Conservation (phyloP, 495 filamentous ascomycete genomes). For the Chaetomium cochliodes region DNA sequence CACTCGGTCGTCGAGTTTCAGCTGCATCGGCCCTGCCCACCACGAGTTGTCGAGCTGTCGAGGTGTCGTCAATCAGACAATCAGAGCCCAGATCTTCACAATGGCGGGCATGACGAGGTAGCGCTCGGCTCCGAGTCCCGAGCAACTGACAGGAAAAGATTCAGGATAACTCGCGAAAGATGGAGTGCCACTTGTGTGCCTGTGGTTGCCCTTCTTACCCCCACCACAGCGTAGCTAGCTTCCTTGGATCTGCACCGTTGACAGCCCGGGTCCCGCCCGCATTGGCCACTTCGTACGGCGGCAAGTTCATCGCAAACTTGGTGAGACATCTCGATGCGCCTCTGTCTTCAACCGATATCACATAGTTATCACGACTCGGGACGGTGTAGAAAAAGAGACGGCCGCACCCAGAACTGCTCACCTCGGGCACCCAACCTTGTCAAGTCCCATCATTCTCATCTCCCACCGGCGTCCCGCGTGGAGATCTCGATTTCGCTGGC, state of each 20-base stretch:
- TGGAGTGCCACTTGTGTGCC: background rate
- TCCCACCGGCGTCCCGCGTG: background rate
- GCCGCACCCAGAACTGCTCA: too few species aligned
- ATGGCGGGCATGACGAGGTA: background rate
- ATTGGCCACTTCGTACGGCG: background rate
- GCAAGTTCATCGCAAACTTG: background rate
- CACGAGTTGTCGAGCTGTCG: background rate
- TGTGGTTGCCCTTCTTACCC: background rate
- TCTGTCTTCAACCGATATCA: background rate
- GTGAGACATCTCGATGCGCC: background rate
- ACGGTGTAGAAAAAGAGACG: background rate
- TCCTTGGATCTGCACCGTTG: too few species aligned
- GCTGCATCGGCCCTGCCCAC: background rate
- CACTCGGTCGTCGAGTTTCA: background rate
- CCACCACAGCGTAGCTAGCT: too few species aligned
- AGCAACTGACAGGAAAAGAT: background rate
- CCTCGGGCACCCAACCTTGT: background rate
- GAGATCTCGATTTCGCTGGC: conserved; percentile 8
- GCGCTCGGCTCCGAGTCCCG: background rate
- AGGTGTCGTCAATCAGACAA: background rate
- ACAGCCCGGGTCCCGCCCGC: too few species aligned
- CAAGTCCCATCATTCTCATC: background rate
- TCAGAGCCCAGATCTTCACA: background rate
- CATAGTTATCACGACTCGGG: background rate
- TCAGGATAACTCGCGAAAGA: too few species aligned